Base-by-base conservation (phyloP, 1,284 basidiomycete genomes). In the Cutaneotrichosporon dermatis region DNA sequence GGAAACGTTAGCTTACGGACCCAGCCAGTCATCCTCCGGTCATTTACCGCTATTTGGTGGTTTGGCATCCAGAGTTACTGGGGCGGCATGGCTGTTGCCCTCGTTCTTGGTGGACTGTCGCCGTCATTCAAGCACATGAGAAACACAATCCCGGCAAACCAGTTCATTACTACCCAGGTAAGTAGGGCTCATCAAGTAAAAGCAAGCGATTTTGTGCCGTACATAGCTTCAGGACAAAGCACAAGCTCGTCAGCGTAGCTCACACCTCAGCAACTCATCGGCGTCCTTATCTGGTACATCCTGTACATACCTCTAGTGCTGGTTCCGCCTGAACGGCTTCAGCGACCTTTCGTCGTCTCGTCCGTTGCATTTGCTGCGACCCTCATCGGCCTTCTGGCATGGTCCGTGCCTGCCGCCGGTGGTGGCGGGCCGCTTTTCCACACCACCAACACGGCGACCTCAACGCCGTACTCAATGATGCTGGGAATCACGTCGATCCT, bases 401-500 rank as follows among this genome's bases (percentile, higher is more conserved):
- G 69, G 71, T 55, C 66, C 1, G 67, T 68, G 13, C 54, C 55
- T 15, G 62, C 56, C 3, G 66, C 64, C 6, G 62, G 61, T 4
- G 69, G 69, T 11, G 69, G 60, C 6, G 70, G 69, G 2, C 70
- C 70, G 2, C 55, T 72, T 12, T 72, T 67, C 61, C 60, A 67
- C 50, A 62, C 67, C n/a, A 51, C 44, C 10, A 65, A 67, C 54
- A 64, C 66, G 9, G 60, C 60, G 13, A 9, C 48, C 12, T 61
- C 59, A 11, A 65, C 60, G 4, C 54, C 62, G 33, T 69, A 63
- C 57, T 65, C 65, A 3, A 69, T 72, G 62, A 66, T 70, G 65
- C 60, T 71, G 33, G 70, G 69, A 16, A 69, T 72, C 57, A 69
- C 69, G 6, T 63, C 61, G 12, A 67, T 71, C n/a, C 60, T 71